Percentiles rank a stretch among this genome's conserved stretches.
These are phyloP conservation scores for Lagerstroemia speciosa DNA, from an alignment of 345 rosid genomes.

Conservation along the genomic window DNA sequence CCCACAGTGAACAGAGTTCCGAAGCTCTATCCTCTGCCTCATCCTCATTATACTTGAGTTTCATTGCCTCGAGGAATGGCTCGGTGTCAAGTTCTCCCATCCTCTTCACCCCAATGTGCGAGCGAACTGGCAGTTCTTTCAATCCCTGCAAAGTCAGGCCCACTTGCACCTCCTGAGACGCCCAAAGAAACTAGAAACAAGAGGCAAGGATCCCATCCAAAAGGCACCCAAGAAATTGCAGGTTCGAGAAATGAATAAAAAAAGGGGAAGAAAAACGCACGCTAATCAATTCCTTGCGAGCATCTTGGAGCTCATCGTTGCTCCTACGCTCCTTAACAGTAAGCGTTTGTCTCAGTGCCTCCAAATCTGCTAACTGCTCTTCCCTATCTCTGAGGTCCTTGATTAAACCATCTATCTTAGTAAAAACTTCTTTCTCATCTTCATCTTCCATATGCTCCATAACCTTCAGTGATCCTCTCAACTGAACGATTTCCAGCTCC, in stretches of 20 bases:
- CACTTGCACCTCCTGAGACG: neutral
- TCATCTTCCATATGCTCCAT: conserved; percentile 65
- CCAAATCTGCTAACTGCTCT: conserved; percentile 62
- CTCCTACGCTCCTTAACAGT: conserved; percentile 67
- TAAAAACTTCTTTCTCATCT: conserved; percentile 54
- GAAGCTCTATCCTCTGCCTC: conserved; percentile 69
- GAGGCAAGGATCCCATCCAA: neutral
- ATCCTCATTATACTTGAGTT: conserved; percentile 46
- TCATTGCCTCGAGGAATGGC: conserved; percentile 82
- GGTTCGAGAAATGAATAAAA: neutral
- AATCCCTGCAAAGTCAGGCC: conserved; percentile 37
- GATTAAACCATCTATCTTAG: conserved; percentile 47
- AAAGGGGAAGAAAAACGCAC: conserved; percentile 29
- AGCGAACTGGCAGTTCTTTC: conserved; percentile 38
- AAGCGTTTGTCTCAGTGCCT: conserved; percentile 68
- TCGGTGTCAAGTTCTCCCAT: conserved; percentile 88
- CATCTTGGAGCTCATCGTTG: conserved; percentile 91
- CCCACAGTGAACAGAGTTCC: conserved; percentile 82
- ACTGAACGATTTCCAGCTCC: conserved; percentile 68
- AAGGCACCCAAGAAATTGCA: neutral
- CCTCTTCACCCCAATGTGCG: conserved; percentile 65
- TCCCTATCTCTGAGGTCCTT: conserved; percentile 76
- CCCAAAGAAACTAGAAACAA: neutral
- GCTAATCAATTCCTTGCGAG: conserved; percentile 70
- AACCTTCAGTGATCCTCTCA: conserved; percentile 54